Evolutionary conservation across 331 rosid genomes (phyloP), one percentile per base, ranked within the genome.

Genomic region (Dryas integrifolia): DNA sequence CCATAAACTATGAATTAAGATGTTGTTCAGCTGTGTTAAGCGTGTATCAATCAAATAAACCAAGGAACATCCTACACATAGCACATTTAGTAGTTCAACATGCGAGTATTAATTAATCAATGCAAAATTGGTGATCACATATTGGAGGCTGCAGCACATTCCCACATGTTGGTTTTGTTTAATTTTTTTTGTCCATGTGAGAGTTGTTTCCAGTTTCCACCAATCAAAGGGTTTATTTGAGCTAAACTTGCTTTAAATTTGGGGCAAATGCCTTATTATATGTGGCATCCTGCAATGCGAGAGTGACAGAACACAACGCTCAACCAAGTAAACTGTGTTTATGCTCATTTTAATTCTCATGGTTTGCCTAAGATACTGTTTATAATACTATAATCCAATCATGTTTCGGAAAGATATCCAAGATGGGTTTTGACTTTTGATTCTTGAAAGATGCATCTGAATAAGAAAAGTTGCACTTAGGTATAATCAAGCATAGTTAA

Each of bases 241-340:
- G 46, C 83, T 45, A 56, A 79, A 70, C 55, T 48, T 52, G 63
- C 70, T 30, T 74, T 58, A 50, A n/a, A 40, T 62, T 59, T 41
- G 26, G 59, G 52, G 38, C 9, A 43, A 16, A 8, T 6, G 67
- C 40, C 6, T 26, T 63, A 35, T 58, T 51, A 43, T 26, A 60
- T 47, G 57, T 39, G 53, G 50, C 77, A 67, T 76, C 69, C 57
- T 72, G 68, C 72, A 49, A 74, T 76, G 65, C 26, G 55, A 75
- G 82, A 53, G 72, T 72, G 78, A 81, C 86, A 80, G 65, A 75
- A 77, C 79, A 79, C 26, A 80, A 76, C 72, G 69, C 24, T 82
- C 80, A 75, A 72, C 76, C 79, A 77, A 74, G 76, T 52, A 78
- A 72, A 50, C 26, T 26, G 79, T 70, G 79, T 65, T 69, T 78